Percentiles rank a stretch among this genome's conserved stretches.
Evolutionary conservation across 2,329 filamentous ascomycete species (phyloP).

Genomic region (Colletotrichum ledebouriae): DNA sequence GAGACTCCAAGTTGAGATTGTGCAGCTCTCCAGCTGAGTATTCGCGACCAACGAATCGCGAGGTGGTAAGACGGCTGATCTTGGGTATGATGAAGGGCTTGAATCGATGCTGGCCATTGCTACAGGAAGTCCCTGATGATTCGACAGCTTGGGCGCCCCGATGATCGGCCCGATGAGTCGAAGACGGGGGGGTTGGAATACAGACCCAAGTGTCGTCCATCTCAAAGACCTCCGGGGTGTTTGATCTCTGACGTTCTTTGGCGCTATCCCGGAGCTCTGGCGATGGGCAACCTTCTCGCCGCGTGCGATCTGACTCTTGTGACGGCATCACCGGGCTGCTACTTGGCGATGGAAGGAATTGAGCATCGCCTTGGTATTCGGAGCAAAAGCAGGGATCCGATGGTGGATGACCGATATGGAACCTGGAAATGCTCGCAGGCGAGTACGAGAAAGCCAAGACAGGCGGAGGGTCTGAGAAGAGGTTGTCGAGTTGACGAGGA

Average conservation of each 20-base stretch:
- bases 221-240: neutral
- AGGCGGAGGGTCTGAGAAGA: constrained; percentile 4
- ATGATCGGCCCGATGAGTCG: neutral
- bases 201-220: constrained; percentile 4
- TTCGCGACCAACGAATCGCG: no score
- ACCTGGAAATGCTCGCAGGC: neutral
- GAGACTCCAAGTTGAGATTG: no score
- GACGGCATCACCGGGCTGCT: neutral
- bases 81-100: neutral
- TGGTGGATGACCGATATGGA: constrained; percentile 4
- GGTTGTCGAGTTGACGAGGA: neutral
- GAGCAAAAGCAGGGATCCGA: neutral
- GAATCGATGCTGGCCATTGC: neutral
- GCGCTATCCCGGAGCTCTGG: neutral
- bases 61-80: no score
- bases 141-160: neutral
- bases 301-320: neutral
- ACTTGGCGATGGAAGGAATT: neutral
- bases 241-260: neutral
- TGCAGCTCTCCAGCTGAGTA: no score
- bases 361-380: neutral
- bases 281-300: neutral
- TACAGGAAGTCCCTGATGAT: neutral
- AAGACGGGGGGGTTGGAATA: neutral
- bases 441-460: neutral